These are phyloP conservation scores for Capillidium heterosporum DNA, from an alignment of 371 early-diverging fungal species.

Conservation along the genomic window DNA sequence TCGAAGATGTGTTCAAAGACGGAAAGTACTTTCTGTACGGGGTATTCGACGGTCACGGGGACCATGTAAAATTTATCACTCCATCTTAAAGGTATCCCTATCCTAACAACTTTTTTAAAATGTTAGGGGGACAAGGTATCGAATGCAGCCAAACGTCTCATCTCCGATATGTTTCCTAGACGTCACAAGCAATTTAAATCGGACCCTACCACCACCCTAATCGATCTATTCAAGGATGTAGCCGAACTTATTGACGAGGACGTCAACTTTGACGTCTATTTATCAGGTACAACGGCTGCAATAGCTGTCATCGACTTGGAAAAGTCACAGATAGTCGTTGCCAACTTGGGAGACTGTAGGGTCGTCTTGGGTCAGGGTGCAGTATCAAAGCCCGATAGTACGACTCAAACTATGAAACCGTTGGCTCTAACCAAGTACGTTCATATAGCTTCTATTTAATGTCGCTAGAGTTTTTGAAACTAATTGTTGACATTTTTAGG, in stretches of 20 bases:
- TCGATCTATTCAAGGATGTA: constrained; percentile 3
- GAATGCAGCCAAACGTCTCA: background rate
- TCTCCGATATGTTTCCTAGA: background rate
- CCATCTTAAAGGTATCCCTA: background rate
- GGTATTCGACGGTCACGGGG: constrained; percentile 6
- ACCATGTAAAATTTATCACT: background rate
- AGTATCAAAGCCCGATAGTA: too few relatives aligned
- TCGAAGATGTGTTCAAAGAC: background rate
- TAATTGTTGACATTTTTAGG: background rate
- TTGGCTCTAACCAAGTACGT: background rate
- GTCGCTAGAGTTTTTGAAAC: background rate
- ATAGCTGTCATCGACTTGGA: background rate
- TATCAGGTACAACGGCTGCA: background rate
- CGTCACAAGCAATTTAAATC: background rate
- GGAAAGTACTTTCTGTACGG: background rate
- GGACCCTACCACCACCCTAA: background rate
- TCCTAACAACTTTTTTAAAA: background rate
- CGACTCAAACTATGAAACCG: background rate
- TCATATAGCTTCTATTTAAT: too few relatives aligned
- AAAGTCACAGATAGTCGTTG: background rate
- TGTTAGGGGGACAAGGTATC: constrained; percentile 5
- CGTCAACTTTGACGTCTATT: background rate
- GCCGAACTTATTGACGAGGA: constrained; percentile 1
- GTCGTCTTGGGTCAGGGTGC: background rate
- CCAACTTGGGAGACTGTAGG: background rate